Evolutionary conservation across 2,329 filamentous ascomycete species (phyloP).

Genomic region (Aspergillus piperis): DNA sequence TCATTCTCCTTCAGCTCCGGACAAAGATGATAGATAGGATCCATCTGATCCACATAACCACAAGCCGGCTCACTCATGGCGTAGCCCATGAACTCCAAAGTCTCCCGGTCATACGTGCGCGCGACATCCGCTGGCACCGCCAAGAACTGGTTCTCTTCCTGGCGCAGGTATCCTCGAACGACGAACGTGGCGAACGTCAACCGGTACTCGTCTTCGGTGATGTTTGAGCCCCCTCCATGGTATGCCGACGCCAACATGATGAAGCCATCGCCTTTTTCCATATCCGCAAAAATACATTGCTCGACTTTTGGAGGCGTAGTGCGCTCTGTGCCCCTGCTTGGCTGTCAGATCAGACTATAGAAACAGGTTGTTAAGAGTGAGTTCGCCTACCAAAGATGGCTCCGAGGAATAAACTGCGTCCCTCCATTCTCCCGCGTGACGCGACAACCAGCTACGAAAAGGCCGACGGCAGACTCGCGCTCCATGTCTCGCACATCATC

Average conservation of each 20-base stretch:
- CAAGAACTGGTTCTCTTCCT: constrained; percentile 6
- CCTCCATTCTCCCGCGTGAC: constrained; percentile 33
- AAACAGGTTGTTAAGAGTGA: not conserved
- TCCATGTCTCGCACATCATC: constrained; percentile 16
- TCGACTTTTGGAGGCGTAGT: not conserved
- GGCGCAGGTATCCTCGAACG: not conserved
- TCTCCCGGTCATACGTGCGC: not conserved
- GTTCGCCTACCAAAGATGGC: constrained; percentile 26
- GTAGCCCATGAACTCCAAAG: constrained; percentile 1
- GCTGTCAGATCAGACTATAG: not conserved
- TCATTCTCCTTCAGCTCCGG: not conserved
- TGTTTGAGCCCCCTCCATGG: not conserved
- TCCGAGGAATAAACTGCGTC: constrained; percentile 32
- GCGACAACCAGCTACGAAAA: constrained; percentile 29
- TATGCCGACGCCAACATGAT: not conserved
- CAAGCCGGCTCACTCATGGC: constrained; percentile 1
- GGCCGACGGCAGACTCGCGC: constrained; percentile 23
- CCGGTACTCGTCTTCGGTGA: not conserved
- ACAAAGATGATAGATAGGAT: not conserved
- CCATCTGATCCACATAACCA: not conserved
- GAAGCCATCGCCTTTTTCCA: not conserved
- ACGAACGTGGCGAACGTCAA: not conserved
- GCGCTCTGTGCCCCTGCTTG: not conserved
- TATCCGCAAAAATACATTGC: not conserved
- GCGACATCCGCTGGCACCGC: not conserved